A percentile compares a stretch with the other conserved stretches of the same genome.
Conservation (phyloP, 768 basidiomycete species). For the Trametes cingulata region DNA sequence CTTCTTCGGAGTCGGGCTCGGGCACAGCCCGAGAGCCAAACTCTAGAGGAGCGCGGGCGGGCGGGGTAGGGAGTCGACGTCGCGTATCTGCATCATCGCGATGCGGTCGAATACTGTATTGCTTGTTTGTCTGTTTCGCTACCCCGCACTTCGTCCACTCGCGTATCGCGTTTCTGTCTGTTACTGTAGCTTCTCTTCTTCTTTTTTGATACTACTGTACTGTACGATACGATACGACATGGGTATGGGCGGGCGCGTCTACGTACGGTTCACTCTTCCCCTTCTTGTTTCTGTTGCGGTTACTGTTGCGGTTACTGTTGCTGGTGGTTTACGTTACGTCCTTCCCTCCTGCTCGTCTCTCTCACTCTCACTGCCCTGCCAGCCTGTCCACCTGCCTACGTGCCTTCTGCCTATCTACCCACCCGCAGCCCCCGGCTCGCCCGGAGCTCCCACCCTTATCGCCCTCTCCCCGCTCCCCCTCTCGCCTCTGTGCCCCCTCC, state of each 20-base stretch:
- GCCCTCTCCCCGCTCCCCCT: background rate
- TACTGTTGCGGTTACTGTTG: background rate
- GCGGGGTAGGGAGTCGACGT: no score
- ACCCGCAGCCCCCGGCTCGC: background rate
- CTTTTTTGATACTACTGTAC: background rate
- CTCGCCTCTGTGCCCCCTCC: background rate
- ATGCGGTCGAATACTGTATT: background rate
- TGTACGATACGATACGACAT: no score
- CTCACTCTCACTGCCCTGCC: no score
- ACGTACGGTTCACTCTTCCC: background rate
- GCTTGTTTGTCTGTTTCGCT: background rate
- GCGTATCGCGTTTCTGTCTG: background rate
- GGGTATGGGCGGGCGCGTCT: background rate
- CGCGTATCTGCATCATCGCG: background rate
- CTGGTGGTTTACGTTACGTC: constrained; percentile 1
- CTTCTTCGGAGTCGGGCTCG: background rate
- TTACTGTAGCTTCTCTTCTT: background rate
- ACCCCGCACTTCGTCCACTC: background rate
- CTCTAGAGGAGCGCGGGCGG: no score
- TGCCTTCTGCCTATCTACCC: background rate
- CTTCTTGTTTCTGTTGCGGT: no score
- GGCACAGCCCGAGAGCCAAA: no score
- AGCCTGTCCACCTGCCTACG: background rate
- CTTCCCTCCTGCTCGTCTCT: background rate
- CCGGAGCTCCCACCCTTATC: background rate